phyloP scores from a whole-genome alignment of 768 basidiomycete genomes.

The Asterophora parasitica region DNA sequence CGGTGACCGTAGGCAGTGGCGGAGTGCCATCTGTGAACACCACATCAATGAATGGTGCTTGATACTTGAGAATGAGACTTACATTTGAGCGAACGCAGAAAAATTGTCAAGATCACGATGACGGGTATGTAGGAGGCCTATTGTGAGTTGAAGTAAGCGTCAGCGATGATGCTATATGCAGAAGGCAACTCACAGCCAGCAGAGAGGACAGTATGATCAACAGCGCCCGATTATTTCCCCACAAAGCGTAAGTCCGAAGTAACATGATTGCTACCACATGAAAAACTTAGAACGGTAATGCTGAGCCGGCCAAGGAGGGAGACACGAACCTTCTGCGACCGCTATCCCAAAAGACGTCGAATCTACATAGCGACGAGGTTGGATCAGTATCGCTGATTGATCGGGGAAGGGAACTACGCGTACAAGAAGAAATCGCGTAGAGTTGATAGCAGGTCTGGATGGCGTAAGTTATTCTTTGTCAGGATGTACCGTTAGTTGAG shows the following conservation, averaged over 20 bases:
- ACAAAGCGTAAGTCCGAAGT: constrained; percentile 10
- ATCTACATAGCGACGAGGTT: neutral
- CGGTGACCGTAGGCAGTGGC: constrained; percentile 4
- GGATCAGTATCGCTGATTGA: neutral
- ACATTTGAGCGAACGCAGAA: constrained; percentile 7
- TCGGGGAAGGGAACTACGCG: neutral
- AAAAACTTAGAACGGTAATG: neutral
- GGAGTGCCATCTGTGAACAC: constrained; percentile 1
- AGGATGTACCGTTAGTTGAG: too few species aligned
- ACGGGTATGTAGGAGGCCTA: constrained; percentile 4
- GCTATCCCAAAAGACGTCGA: constrained; percentile 6
- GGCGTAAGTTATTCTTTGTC: too few species aligned
- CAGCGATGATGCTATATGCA: too few species aligned
- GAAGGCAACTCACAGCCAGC: neutral
- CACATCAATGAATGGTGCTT: neutral
- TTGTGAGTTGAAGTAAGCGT: neutral
- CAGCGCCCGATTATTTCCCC: constrained; percentile 8
- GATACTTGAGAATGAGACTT: neutral
- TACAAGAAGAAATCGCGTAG: constrained; percentile 4
- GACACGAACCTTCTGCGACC: constrained; percentile 6
- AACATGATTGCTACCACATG: constrained; percentile 8
- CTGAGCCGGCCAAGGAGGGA: neutral
- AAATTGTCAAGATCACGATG: neutral
- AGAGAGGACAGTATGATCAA: constrained; percentile 1
- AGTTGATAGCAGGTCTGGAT: neutral